Percentiles rank a stretch among this genome's conserved stretches.
These are phyloP conservation scores for Echium plantagineum DNA, from an alignment of 257 asterid genomes.

Conservation along the genomic window DNA sequence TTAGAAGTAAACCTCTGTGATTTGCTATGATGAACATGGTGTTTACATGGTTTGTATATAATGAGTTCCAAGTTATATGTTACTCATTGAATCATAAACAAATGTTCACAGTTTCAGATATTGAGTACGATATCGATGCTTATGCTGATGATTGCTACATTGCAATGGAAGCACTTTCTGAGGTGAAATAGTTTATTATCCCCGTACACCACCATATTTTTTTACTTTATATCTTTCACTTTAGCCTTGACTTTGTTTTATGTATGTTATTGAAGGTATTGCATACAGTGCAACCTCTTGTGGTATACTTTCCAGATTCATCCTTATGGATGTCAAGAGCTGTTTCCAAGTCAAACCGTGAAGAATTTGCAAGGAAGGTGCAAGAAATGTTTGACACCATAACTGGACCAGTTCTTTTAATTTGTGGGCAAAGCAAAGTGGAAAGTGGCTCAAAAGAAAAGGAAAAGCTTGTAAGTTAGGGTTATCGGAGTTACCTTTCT, in stretches of 20 bases:
- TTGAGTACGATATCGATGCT: conserved; percentile 84
- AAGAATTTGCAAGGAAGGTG: conserved; percentile 58
- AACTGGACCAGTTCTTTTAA: conserved; percentile 64
- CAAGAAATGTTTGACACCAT: conserved; percentile 79
- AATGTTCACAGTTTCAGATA: conserved; percentile 54
- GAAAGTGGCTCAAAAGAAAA: conserved; percentile 76
- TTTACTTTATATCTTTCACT: neutral
- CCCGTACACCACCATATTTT: too few relatives aligned
- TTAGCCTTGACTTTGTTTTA: conserved; percentile 5
- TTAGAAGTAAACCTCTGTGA: too few relatives aligned
- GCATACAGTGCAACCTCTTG: conserved; percentile 74
- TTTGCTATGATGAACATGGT: too few relatives aligned
- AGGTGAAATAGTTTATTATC: conserved; percentile 32
- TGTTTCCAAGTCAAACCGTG: conserved; percentile 58
- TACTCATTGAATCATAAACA: neutral
- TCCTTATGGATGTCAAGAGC: conserved; percentile 74
- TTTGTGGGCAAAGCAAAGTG: conserved; percentile 77
- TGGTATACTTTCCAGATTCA: conserved; percentile 84
- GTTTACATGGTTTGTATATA: too few relatives aligned
- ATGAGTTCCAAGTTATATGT: too few relatives aligned
- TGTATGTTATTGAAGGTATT: conserved; percentile 46
- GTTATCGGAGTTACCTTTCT: neutral
- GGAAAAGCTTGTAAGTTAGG: conserved; percentile 69
- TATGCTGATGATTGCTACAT: conserved; percentile 67
- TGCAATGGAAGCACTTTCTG: conserved; percentile 85